phyloP scores from a whole-genome alignment of 352 stramenopile genomes.

The Blastocystis sp. region DNA sequence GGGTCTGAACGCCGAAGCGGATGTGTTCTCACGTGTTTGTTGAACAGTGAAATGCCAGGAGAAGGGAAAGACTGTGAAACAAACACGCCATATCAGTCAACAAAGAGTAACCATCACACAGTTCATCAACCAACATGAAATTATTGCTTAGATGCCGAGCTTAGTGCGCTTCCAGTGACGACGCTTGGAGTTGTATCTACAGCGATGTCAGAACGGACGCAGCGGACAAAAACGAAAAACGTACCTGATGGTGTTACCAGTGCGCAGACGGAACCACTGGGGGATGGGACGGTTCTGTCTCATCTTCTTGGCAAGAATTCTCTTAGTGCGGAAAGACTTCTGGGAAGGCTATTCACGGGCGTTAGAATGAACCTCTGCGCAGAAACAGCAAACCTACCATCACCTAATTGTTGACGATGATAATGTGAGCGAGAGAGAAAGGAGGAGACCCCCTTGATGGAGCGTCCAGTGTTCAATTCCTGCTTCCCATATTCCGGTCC shows the following conservation, averaged over 20 bases:
- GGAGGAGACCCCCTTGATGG: constrained; percentile 15
- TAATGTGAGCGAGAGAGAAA: constrained; percentile 10
- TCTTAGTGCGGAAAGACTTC: constrained; percentile 99
- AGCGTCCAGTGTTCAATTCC: not conserved
- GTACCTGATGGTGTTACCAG: constrained; percentile 96
- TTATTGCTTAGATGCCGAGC: constrained; percentile 94
- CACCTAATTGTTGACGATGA: constrained; percentile 72
- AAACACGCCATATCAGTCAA: constrained; percentile 65
- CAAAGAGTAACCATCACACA: constrained; percentile 58
- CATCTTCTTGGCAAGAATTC: constrained; percentile 97
- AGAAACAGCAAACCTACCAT: constrained; percentile 59
- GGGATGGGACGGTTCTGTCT: constrained; percentile 99
- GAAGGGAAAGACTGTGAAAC: constrained; percentile 6
- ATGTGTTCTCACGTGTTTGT: constrained; percentile 11
- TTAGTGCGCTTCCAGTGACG: constrained; percentile 99
- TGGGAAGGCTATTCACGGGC: constrained; percentile 87
- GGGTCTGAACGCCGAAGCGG: not conserved
- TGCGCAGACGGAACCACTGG: constrained; percentile 98
- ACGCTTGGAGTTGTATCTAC: constrained; percentile 98
- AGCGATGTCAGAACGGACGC: not conserved
- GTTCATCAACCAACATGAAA: constrained; percentile 35
- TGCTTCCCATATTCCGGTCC: not conserved
- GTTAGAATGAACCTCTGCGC: not conserved
- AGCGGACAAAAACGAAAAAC: not conserved
- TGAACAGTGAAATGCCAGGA: not conserved